Evolutionary conservation across 768 basidiomycete species (phyloP).

Genomic region (Pulveroboletus ravenelii): DNA sequence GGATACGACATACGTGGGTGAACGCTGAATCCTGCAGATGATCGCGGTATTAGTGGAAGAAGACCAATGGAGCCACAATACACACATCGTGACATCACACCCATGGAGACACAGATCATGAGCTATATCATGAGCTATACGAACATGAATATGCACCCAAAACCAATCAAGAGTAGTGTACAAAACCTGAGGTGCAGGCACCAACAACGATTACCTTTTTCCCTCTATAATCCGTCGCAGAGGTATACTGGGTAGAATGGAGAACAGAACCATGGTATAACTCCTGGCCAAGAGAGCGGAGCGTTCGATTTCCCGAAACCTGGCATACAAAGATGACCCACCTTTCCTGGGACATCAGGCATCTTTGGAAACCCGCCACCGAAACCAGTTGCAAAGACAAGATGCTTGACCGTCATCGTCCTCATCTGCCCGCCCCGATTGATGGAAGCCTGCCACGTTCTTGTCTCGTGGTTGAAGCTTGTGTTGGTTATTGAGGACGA

Average conservation of each 20-base stretch:
- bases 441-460: constrained; percentile 42
- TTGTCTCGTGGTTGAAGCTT: constrained; percentile 31
- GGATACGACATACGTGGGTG: constrained; percentile 28
- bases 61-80: not conserved
- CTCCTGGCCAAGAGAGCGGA: constrained; percentile 30
- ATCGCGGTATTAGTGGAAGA: constrained; percentile 21
- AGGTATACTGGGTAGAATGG: constrained; percentile 50
- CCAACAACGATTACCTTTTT: constrained; percentile 67
- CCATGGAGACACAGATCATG: constrained; percentile 30
- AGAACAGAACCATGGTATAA: constrained; percentile 47
- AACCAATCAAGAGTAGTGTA: constrained; percentile 1
- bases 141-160: not conserved
- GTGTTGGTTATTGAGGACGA: constrained; percentile 37
- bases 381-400: constrained; percentile 54
- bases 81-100: constrained; percentile 27
- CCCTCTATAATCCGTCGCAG: constrained; percentile 42
- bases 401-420: constrained; percentile 40
- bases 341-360: constrained; percentile 43
- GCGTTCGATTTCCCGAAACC: not conserved
- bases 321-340: constrained; percentile 4
- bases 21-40: constrained; percentile 24
- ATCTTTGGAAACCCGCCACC: constrained; percentile 44
- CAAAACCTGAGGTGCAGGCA: constrained; percentile 52
- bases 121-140: constrained; percentile 37
- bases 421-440: constrained; percentile 27